Evolutionary conservation across 2,329 filamentous ascomycete species (phyloP).

Genomic region (Penicillium crustosum): DNA sequence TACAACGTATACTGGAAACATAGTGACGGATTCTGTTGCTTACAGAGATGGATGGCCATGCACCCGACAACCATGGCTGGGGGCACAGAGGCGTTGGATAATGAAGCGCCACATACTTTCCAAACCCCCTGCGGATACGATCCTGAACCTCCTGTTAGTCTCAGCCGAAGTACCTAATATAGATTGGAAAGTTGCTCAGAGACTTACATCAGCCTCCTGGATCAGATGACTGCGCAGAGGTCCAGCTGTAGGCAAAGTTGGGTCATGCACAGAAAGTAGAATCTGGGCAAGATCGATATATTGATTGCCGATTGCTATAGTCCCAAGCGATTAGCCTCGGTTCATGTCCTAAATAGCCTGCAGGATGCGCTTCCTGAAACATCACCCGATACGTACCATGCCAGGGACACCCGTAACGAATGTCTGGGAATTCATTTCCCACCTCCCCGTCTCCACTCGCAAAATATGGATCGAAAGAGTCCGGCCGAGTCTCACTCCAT

Average conservation of each 20-base stretch:
- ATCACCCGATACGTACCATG: slow-evolving; percentile 19
- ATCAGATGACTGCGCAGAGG: slow-evolving; percentile 16
- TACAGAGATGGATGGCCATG: slow-evolving; percentile 25
- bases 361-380: not conserved
- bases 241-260: slow-evolving; percentile 17
- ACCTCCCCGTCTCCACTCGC: slow-evolving; percentile 19
- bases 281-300: slow-evolving; percentile 24
- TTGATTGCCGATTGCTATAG: slow-evolving; percentile 23
- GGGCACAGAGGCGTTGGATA: slow-evolving; percentile 23
- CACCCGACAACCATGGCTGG: slow-evolving; percentile 28
- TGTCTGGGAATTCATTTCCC: slow-evolving; percentile 21
- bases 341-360: not conserved
- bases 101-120: slow-evolving; percentile 27
- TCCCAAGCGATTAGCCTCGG: not conserved
- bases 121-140: slow-evolving; percentile 26
- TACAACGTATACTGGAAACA: not conserved
- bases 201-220: slow-evolving; percentile 22
- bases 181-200: not conserved
- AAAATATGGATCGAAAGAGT: slow-evolving; percentile 27
- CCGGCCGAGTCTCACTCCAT: slow-evolving; percentile 21
- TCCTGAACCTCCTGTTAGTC: slow-evolving; percentile 11
- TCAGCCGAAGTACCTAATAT: not conserved
- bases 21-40: not conserved
- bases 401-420: slow-evolving; percentile 26
- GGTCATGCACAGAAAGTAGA: slow-evolving; percentile 20